phyloP scores from a whole-genome alignment of 1,139 yeast species.

The Diutina rugosa region DNA sequence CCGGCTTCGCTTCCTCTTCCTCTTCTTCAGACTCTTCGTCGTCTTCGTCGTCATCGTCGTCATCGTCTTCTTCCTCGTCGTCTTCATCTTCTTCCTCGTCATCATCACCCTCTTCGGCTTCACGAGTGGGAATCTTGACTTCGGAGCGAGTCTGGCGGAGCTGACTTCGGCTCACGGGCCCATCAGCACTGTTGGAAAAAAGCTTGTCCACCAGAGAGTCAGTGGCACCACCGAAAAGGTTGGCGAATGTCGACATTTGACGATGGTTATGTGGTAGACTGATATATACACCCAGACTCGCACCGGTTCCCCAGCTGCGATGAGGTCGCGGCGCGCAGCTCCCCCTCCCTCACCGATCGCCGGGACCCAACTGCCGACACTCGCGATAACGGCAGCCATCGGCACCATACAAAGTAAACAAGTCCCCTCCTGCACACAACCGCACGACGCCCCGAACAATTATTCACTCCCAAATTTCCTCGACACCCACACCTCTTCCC shows the following conservation, averaged over 20 bases:
- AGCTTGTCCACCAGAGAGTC: not conserved
- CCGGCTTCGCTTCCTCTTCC: constrained; percentile 30
- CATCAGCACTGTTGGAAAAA: not conserved
- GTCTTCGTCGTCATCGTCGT: constrained; percentile 9
- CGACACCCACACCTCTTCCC: not conserved
- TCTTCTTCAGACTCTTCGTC: constrained; percentile 20
- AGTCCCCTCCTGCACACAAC: not conserved
- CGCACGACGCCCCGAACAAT: not conserved
- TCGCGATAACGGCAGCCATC: not conserved
- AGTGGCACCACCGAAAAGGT: not conserved
- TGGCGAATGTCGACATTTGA: not conserved
- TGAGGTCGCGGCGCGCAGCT: not conserved
- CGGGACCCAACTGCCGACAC: not conserved
- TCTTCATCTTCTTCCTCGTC: constrained; percentile 5
- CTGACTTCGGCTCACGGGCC: not conserved
- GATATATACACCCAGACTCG: not conserved
- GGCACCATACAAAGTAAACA: not conserved
- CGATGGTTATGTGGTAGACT: not conserved
- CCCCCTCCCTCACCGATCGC: too few species aligned
- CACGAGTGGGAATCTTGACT: not conserved
- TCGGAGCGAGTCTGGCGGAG: not conserved
- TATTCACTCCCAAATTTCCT: not conserved
- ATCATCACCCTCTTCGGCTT: constrained; percentile 7
- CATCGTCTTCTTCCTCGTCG: not conserved
- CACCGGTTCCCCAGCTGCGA: not conserved